Evolutionary conservation across 1,284 basidiomycete genomes (phyloP), one percentile per base, ranked within the genome.

Genomic region (Amylostereum areolatum): DNA sequence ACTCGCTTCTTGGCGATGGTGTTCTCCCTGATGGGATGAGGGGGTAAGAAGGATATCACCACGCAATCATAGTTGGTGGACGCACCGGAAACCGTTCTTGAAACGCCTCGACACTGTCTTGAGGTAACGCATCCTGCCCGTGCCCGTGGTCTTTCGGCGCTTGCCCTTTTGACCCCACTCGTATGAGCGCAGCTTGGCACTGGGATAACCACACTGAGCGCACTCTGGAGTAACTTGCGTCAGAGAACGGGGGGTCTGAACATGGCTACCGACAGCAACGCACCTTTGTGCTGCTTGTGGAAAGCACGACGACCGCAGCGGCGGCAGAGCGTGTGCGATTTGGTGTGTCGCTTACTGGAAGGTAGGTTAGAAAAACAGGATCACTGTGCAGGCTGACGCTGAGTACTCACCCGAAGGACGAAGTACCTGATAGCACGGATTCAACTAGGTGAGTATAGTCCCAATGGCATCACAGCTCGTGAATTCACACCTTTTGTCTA

Each of bases 81-180:
- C 80, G 53, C 58, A 88, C 88, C 88, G 80, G 81, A 94, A 95
- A 53, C 95, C 96, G 70, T 98, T 98, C 89, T 98, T 98, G 86
- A 96, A 96, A 62, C 91, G 82, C 66, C 91, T 83, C 59, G 86
- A 83, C 47, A 97, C 94, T 51, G 78, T 71, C 82, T 95, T 97
- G 73, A 99, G 83, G 83, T 95, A 85, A 59, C 80, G 78, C 94
- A 97, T 97, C 66, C 96, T 84, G 59, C 96, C 96, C 61, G 96
- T 95, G 61, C 96, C 96, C 58, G 95, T 94, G 50, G 94, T 97
- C 85, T 97, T 96, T 85, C 96, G 88, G 76, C 96, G 88, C 85
- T 98, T 97, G 53, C 95, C 96, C 84, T 99, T 99, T 70, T 87
- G 81, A 61, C 93, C 92, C 96, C 96, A 99, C 75, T 98, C 89